Base-by-base conservation (phyloP, 1,284 basidiomycete genomes). In the Ceratobasidium sp. region DNA sequence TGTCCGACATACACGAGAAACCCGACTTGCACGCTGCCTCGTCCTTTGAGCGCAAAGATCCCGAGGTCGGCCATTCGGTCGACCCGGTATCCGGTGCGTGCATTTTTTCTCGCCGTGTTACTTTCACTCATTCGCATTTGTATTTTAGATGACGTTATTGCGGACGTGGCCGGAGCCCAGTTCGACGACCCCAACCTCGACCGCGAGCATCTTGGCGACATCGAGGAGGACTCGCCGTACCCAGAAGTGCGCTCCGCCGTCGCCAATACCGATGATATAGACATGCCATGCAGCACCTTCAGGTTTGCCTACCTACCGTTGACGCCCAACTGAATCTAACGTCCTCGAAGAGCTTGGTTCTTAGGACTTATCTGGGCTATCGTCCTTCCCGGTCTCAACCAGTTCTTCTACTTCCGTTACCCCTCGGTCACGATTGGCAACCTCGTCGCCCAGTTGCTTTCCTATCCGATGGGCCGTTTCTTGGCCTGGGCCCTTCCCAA, bases 381-480 rank as follows among this genome's bases (percentile, higher is more conserved):
- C 77, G 75, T 88, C 78, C 86, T 88, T 77, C 83, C 90, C 1
- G 89, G 89, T 64, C 84, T 90, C 83, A 85, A 33, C 80, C 82
- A 81, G 84, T 77, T 82, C 86, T 69, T 86, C 86, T 81, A 87
- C 84, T 80, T 85, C 85, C 23, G 82, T 84, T 52, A 81, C 85
- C 78, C 83, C 83, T 54, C 84, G 82, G 71, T 81, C 50, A 66
- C 74, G 10, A 80, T 85, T 57, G 85, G 86, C 65, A 85, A 86
- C 77, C 74, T 86, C 14, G 78, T 87, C 16, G 86, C 86, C 1
- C 82, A 82, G 27, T 73, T 82, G 52, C 79, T 86, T 7, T 81
- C 85, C 3, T 87, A 92, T 81, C 93, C 93, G 0, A 84, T 90
- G 54, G 89, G 88, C n/a, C 83, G 86, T 30, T 81, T 85, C 16